These are phyloP conservation scores for Beverwykella pulmonaria DNA, from an alignment of 495 filamentous ascomycete genomes.

Conservation along the genomic window DNA sequence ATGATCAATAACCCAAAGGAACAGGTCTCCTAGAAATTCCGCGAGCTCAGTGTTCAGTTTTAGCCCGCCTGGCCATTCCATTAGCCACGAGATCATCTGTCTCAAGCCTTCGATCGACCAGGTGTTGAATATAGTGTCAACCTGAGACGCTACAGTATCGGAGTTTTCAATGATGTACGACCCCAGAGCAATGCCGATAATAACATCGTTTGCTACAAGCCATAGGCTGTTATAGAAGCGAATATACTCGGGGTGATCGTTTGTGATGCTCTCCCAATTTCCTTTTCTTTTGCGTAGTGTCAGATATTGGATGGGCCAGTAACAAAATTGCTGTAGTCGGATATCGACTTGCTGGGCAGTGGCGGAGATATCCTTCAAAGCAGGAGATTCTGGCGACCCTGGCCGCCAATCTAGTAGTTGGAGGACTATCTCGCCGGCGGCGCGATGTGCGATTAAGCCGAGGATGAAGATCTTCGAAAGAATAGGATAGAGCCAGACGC, in stretches of 20 bases:
- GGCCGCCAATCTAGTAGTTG: slow-evolving; percentile 85
- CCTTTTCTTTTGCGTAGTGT: slow-evolving; percentile 84
- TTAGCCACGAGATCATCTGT: slow-evolving; percentile 90
- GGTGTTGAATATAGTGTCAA: slow-evolving; percentile 72
- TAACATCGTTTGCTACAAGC: slow-evolving; percentile 98
- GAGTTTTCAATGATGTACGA: slow-evolving; percentile 97
- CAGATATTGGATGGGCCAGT: slow-evolving; percentile 96
- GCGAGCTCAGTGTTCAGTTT: slow-evolving; percentile 97
- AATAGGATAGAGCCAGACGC: slow-evolving; percentile 76
- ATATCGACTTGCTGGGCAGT: slow-evolving; percentile 99
- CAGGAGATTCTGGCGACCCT: slow-evolving; percentile 69
- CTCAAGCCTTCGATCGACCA: slow-evolving; percentile 91
- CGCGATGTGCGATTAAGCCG: slow-evolving; percentile 76
- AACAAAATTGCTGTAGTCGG: slow-evolving; percentile 96
- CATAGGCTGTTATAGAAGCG: slow-evolving; percentile 98
- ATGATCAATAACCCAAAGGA: slow-evolving; percentile 97
- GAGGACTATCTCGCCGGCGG: slow-evolving; percentile 78
- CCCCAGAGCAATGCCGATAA: slow-evolving; percentile 94
- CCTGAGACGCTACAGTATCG: slow-evolving; percentile 77
- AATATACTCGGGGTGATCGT: slow-evolving; percentile 96
- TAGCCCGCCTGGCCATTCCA: slow-evolving; percentile 95
- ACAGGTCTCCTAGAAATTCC: slow-evolving; percentile 88
- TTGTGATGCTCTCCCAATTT: slow-evolving; percentile 95
- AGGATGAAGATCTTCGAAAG: slow-evolving; percentile 73
- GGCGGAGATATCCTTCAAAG: slow-evolving; percentile 92